These are phyloP conservation scores for Pugionium cornutum DNA, from an alignment of 345 rosid species.

Conservation along the genomic window DNA sequence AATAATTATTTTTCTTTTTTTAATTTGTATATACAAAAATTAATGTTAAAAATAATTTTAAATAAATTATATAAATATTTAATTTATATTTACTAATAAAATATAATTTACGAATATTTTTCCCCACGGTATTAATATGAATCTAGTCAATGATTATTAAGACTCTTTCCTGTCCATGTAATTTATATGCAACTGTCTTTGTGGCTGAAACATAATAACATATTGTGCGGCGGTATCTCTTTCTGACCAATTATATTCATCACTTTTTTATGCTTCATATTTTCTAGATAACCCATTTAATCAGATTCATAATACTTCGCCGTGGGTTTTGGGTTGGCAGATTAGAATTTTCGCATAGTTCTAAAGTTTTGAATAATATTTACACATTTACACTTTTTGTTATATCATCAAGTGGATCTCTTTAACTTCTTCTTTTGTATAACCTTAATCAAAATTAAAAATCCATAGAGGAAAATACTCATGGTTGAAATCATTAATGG, in stretches of 20 bases:
- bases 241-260: constrained; percentile 29
- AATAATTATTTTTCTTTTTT: too few relatives aligned
- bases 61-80: too few relatives aligned
- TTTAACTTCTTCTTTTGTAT: neutral
- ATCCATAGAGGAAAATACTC: too few relatives aligned
- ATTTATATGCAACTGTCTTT: constrained; percentile 22
- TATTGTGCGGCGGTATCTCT: constrained; percentile 29
- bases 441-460: too few relatives aligned
- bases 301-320: neutral
- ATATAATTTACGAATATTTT: too few relatives aligned
- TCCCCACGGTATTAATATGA: too few relatives aligned
- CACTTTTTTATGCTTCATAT: neutral
- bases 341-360: constrained; percentile 19
- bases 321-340: constrained; percentile 14
- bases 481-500: too few relatives aligned
- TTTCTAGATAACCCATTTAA: constrained; percentile 20
- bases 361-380: constrained; percentile 18
- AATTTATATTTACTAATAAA: too few relatives aligned
- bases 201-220: constrained; percentile 27
- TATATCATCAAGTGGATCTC: constrained; percentile 17
- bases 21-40: too few relatives aligned
- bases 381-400: constrained; percentile 8
- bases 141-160: constrained; percentile 15
- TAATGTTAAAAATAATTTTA: too few relatives aligned
- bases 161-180: constrained; percentile 34